phyloP scores from a whole-genome alignment of 2,329 filamentous ascomycete genomes.

The Fusarium sp. region DNA sequence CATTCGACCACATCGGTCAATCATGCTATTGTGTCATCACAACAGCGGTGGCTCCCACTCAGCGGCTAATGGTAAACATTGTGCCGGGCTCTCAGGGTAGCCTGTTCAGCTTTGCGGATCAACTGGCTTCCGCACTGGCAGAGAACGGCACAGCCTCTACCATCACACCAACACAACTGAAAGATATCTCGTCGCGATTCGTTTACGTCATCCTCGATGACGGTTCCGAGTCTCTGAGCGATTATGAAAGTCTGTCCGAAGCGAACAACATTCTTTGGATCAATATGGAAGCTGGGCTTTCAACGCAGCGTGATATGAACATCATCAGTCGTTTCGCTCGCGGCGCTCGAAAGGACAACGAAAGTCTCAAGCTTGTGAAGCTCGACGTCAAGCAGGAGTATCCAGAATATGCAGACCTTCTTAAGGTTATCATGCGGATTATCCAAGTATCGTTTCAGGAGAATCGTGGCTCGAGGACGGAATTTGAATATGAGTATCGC shows the following conservation, averaged over 20 bases:
- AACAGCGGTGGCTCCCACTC: neutral
- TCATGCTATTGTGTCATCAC: conserved; percentile 6
- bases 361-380: neutral
- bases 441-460: conserved; percentile 11
- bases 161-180: neutral
- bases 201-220: conserved; percentile 17
- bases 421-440: conserved; percentile 1
- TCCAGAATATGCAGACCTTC: neutral
- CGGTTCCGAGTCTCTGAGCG: accelerated
- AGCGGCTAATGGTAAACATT: neutral
- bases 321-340: neutral
- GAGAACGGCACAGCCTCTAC: neutral
- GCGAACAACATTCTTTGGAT: neutral
- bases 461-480: neutral
- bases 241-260: accelerated
- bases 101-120: conserved; percentile 1
- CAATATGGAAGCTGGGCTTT: neutral
- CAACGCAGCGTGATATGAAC: neutral
- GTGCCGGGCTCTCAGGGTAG: neutral
- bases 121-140: neutral
- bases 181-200: neutral
- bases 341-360: neutral
- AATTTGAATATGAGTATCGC: conserved; percentile 19
- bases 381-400: neutral
- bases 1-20: conserved; percentile 19